Evolutionary conservation across 2,329 filamentous ascomycete species (phyloP), one percentile per base, ranked within the genome.

Genomic region (Fusarium fujikuroi): DNA sequence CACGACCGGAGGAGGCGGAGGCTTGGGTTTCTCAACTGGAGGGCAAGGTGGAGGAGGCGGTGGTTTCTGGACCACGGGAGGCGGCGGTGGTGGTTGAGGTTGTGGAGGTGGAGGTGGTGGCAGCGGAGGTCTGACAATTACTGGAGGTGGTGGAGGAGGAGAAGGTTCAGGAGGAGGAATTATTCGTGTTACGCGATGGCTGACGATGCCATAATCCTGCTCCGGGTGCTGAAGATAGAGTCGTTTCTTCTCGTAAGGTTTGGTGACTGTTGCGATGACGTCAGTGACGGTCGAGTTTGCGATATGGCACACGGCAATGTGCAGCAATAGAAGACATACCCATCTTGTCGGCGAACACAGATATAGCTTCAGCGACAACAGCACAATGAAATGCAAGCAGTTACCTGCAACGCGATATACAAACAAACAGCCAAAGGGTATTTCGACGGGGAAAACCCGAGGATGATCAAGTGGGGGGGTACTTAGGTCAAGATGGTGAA

Each of bases 201-300:
- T 80, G 60, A 82, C 77, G 50, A 79, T 77, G 69, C 80, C 76
- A 62, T 82, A 78, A 73, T 84, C 84, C 47, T 81, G 80, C 57
- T 80, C 81, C 12, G 84, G 83, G 46, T 82, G 82, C 44, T 81
- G 77, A 44, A 85, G 81, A 67, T 85, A 85, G 75, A 85, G 79
- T 65, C 81, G 82, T 78, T 84, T 85, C 78, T 85, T 85, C 70
- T 74, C 69, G 66, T 80, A 77, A 36, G 80, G 73, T 60, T 70
- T 78, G 72, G 77, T 78, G 65, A 76, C 75, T 79, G 60, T 60
- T 60, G 54, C 21, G 42, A 71, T 72, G 72, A 74, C 60, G 75
- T 79, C 72, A 79, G 77, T 65, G 61, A 74, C 66, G 58, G 54
- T 67, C 64, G 44, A 19, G 40, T 59, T 50, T 73, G 52, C 49